A percentile compares a stretch with the other conserved stretches of the same genome.
phyloP scores from a whole-genome alignment of 208 protist genomes.

The Crithidia expoeki region DNA sequence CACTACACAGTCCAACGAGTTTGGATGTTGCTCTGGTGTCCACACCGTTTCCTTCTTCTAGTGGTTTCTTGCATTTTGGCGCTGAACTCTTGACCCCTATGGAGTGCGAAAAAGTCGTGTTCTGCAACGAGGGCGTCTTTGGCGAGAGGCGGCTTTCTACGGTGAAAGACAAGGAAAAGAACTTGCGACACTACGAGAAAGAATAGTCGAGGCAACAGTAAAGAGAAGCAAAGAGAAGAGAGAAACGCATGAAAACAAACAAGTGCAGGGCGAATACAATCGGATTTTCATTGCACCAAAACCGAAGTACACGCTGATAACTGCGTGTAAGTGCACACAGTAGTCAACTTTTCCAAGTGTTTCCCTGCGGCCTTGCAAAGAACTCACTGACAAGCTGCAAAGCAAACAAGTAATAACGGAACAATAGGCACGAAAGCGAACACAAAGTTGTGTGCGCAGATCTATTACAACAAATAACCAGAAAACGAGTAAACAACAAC shows the following conservation, averaged over 20 bases:
- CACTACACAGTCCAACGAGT: conserved; percentile 1
- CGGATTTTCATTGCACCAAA: neutral
- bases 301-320: too few species aligned
- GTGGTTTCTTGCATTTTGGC: neutral
- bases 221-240: neutral
- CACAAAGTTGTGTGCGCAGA: too few species aligned
- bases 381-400: too few species aligned
- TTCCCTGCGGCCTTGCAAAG: too few species aligned
- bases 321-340: too few species aligned
- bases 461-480: too few species aligned
- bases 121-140: too few species aligned
- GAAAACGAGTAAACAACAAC: too few species aligned
- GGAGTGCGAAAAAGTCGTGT: too few species aligned
- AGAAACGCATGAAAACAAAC: neutral
- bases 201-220: neutral
- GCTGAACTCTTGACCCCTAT: neutral
- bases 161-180: neutral
- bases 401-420: too few species aligned
- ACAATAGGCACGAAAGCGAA: too few species aligned
- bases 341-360: too few species aligned
- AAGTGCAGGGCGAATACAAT: neutral
- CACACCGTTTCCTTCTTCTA: neutral
- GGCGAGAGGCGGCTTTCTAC: neutral
- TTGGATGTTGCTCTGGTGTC: neutral
- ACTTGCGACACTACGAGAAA: neutral